Base-by-base conservation (phyloP, 2,329 filamentous ascomycete species). In the Pseudogymnoascus sp. region DNA sequence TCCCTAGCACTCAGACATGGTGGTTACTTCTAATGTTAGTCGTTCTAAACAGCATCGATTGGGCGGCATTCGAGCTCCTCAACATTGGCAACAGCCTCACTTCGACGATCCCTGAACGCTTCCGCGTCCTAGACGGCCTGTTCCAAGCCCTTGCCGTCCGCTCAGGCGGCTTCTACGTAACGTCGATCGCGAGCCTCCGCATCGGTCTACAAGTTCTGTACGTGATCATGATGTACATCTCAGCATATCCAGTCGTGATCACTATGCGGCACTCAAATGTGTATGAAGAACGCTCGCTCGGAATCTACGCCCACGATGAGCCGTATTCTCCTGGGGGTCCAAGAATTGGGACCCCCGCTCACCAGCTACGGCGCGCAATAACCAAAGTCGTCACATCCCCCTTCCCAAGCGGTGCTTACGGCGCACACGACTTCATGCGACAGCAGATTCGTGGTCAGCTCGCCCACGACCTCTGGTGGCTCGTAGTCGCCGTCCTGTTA, bases 141-240 rank as follows among this genome's bases (percentile, higher is more conserved):
- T 61, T 97, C 72, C 93, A 97, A 74, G 93, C 93, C 1, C 86
- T 89, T 0, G 87, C 91, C 4, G 97, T 93, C 1, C 82, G 95
- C 72, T 97, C 95, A 0, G 93, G 95, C 3, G 93, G 95, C 0
- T 96, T 97, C 71, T 82, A 89, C 1, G 90, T 89, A 29, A 84
- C 97, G 69, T 91, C 88, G 72, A 78, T 97, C 40, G 79, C 89
- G 1, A 77, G 83, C 0, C 79, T 99, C 1, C 93, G 97, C 68
- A 93, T 95, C 0, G 95, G 89, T 3, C 91, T 97, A 64, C 93
- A 96, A 71, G 91, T 96, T 11, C 91, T 92, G 24, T 97, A 97
- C 77, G 80, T 97, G 75, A 88, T 97, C 75, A 97, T 97, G 93
- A 97, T 97, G 95, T 97, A 97, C 76, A 96, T 97, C 65, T 96